These are phyloP conservation scores for Davidsoniella neocaledoniae DNA, from an alignment of 2,329 filamentous ascomycete species.

Conservation along the genomic window DNA sequence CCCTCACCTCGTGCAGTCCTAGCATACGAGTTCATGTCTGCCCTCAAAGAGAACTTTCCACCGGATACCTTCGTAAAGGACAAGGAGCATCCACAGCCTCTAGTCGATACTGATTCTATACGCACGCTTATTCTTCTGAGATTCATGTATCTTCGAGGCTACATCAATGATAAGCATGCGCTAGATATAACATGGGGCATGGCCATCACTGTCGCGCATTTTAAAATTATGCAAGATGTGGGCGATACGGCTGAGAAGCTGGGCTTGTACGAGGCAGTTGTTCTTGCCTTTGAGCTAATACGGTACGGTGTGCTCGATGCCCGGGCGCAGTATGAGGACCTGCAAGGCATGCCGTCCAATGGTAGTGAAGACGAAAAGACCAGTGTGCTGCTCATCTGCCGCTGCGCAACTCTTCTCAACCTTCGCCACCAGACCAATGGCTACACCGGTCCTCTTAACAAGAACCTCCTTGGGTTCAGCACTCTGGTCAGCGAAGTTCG, in stretches of 20 bases:
- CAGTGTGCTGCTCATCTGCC: constrained; percentile 67
- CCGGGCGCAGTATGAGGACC: constrained; percentile 38
- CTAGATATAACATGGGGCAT: constrained; percentile 65
- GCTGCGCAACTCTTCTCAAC: constrained; percentile 68
- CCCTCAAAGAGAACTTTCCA: constrained; percentile 54
- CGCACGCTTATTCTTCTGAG: constrained; percentile 64
- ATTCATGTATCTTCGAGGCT: constrained; percentile 77
- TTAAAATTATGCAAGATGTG: constrained; percentile 39
- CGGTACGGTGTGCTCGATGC: constrained; percentile 62
- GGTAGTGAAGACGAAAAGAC: constrained; percentile 55
- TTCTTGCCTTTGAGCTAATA: constrained; percentile 75
- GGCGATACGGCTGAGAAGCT: constrained; percentile 27
- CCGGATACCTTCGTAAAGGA: constrained; percentile 47
- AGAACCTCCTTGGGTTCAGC: constrained; percentile 73
- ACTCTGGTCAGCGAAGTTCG: constrained; percentile 69
- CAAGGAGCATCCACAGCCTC: constrained; percentile 41
- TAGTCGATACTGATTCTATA: constrained; percentile 49
- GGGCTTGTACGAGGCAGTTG: constrained; percentile 55
- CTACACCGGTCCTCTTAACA: constrained; percentile 86
- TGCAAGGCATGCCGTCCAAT: constrained; percentile 38
- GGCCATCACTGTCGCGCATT: constrained; percentile 54
- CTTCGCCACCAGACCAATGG: constrained; percentile 71
- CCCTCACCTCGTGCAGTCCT: constrained; percentile 23
- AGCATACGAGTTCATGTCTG: constrained; percentile 45
- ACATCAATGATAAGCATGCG: constrained; percentile 61